phyloP scores from a whole-genome alignment of 169 alveolate species.

The Miamiensis avidus region DNA sequence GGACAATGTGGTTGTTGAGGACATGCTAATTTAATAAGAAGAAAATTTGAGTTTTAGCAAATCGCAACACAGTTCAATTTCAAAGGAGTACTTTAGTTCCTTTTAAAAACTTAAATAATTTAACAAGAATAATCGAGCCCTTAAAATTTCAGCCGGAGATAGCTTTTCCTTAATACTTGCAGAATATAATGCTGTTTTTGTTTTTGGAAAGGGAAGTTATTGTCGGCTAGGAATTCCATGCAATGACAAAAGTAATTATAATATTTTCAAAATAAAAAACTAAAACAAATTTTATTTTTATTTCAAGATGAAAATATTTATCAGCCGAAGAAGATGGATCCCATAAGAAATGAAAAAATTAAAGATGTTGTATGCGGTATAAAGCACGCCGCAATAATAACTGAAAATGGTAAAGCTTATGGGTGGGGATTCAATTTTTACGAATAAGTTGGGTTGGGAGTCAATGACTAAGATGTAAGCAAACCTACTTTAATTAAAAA shows the following conservation, averaged over 20 bases:
- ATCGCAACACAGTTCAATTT: no score
- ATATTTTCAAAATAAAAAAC: conserved; percentile 13
- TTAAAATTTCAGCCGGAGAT: conserved; percentile 71
- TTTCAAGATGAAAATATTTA: conserved; percentile 48
- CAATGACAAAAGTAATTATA: conserved; percentile 36
- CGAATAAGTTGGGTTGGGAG: conserved; percentile 75
- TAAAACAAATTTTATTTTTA: conserved; percentile 2
- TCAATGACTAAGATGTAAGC: conserved; percentile 52
- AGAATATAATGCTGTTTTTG: conserved; percentile 51
- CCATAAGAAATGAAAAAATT: conserved; percentile 34
- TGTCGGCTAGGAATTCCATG: conserved; percentile 59
- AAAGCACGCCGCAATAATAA: conserved; percentile 67
- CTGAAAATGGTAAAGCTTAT: conserved; percentile 66
- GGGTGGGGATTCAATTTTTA: conserved; percentile 83
- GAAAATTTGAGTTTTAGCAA: no score
- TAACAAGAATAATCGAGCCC: conserved; percentile 60
- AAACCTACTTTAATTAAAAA: neutral
- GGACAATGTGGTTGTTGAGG: no score
- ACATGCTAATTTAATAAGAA: no score
- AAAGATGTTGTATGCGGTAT: conserved; percentile 69
- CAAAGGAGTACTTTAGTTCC: no score
- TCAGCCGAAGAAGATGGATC: conserved; percentile 49
- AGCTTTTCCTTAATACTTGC: conserved; percentile 63
- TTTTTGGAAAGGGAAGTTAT: conserved; percentile 66
- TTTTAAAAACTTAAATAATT: conserved; percentile 36